Evolutionary conservation across 176 grass and related monocot species (phyloP), one percentile per base, ranked within the genome.

Genomic region (Lolium multiflorum): DNA sequence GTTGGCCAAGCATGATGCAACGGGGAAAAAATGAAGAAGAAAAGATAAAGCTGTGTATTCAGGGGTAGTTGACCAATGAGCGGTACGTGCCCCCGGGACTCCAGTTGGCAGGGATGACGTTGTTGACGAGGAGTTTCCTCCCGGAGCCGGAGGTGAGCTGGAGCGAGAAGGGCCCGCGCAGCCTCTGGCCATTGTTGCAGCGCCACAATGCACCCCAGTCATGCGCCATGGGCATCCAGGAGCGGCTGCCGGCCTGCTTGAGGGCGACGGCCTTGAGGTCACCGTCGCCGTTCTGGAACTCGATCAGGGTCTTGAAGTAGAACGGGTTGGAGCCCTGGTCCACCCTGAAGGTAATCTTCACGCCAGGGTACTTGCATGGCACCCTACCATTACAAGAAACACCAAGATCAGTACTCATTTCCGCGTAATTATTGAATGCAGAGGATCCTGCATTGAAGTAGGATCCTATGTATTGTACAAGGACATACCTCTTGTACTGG

Each of bases 61-160:
- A 94, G 31, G 31, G 31, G 31, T 35, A 35, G 31, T 35, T 35
- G 31, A 35, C 31, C 31, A 35, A 35, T 1, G 31, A 35, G 31
- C 31, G 31, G 31, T 35, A 35, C 31, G 31, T 35, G 31, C 31
- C 31, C 31, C 31, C 94, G 55, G 91, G 52, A 10, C 73, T 83
- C 94, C 94, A 96, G 66, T 92, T 57, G 5, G 52, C 70, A 3
- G 91, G 94, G 74, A 97, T 92, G 62, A 86, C 89, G 5, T 88
- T 88, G 71, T 54, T 90, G 63, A 76, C 87, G 67, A 90, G 43
- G 14, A 92, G 77, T 0, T 76, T 74, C 88, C 67, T 91, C 71
- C 83, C 76, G 74, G 84, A 91, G 65, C 78, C 82, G 39, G 94
- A 93, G 15, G 89, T 97, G 54, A 97, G 87, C 3, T 84, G 81